Evolutionary conservation across 768 basidiomycete genomes (phyloP), one percentile per base, ranked within the genome.

Genomic region (Mycena filopes): DNA sequence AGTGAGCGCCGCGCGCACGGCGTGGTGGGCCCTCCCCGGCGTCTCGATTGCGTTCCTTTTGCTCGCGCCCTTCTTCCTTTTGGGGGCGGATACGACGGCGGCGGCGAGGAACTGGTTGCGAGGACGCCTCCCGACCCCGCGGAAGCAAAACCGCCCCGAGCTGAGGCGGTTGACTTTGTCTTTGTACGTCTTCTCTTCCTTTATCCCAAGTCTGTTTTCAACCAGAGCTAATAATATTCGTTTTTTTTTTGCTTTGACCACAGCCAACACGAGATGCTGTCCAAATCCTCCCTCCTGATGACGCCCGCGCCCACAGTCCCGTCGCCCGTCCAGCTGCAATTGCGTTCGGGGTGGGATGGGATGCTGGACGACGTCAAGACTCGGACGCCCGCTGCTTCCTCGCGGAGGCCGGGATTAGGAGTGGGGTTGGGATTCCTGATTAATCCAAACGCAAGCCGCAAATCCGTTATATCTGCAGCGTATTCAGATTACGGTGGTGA

Each of bases 331-430:
- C 57, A 65, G 16, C 58, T 65, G 28, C 57, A 65, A 11, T 53
- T 65, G 28, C 64, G 64, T 23, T 86, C 84, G 3, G 84, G 83
- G 13, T 86, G 84, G 84, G 83, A 85, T 60, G 83, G 84, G 53
- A 80, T 80, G 75, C 73, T 82, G n/a, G n/a, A n/a, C 33, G 78
- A 80, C 53, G 65, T 72, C 50, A 81, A 78, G 72, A 48, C n/a
- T n/a, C n/a, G n/a, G n/a, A n/a, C n/a, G n/a, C n/a, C n/a, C n/a
- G n/a, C n/a, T n/a, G n/a, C n/a, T n/a, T n/a, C n/a, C n/a, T n/a
- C n/a, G n/a, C n/a, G n/a, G n/a, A n/a, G n/a, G n/a, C n/a, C n/a
- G n/a, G n/a, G n/a, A n/a, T n/a, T n/a, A n/a, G n/a, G n/a, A n/a
- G n/a, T n/a, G n/a, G n/a, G n/a, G n/a, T n/a, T n/a, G n/a, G 48